These are phyloP conservation scores for Taxawa tesnikishii DNA, from an alignment of 2,329 filamentous ascomycete species.

Conservation along the genomic window DNA sequence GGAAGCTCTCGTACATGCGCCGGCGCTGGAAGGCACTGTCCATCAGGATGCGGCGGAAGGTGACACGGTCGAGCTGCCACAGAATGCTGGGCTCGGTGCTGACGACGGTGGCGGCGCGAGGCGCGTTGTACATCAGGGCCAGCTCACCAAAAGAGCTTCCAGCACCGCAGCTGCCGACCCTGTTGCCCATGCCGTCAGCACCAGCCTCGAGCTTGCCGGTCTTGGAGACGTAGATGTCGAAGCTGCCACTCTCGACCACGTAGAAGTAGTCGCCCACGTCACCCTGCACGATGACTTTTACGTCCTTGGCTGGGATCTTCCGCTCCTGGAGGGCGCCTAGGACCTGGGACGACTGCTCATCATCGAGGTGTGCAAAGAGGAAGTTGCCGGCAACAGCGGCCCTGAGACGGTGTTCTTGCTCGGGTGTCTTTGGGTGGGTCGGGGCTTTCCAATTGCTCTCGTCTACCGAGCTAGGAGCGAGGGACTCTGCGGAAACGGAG, in stretches of 20 bases:
- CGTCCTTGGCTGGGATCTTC: slow-evolving; percentile 81
- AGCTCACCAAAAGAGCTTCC: slow-evolving; percentile 95
- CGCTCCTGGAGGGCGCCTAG: slow-evolving; percentile 89
- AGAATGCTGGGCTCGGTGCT: slow-evolving; percentile 73
- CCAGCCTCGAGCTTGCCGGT: slow-evolving; percentile 69
- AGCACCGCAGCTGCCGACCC: slow-evolving; percentile 69
- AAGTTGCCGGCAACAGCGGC: slow-evolving; percentile 81
- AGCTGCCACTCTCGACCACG: slow-evolving; percentile 80
- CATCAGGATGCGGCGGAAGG: slow-evolving; percentile 96
- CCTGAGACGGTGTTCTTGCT: slow-evolving; percentile 70
- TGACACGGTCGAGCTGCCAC: slow-evolving; percentile 90
- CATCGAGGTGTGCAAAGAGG: slow-evolving; percentile 85
- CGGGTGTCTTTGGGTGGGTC: slow-evolving; percentile 65
- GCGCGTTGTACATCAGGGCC: slow-evolving; percentile 96
- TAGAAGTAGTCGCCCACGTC: slow-evolving; percentile 98
- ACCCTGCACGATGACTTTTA: slow-evolving; percentile 87
- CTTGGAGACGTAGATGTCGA: slow-evolving; percentile 82
- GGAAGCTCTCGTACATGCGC: slow-evolving; percentile 93
- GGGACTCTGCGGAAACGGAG: slow-evolving; percentile 90
- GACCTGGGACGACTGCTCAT: slow-evolving; percentile 80
- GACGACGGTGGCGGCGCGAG: slow-evolving; percentile 85
- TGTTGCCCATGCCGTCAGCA: slow-evolving; percentile 66
- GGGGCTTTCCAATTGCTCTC: slow-evolving; percentile 88
- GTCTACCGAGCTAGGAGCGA: slow-evolving; percentile 77
- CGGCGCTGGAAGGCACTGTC: slow-evolving; percentile 92